Base-by-base conservation (phyloP, 2,329 filamentous ascomycete genomes). In the Curvularia verruculosa region DNA sequence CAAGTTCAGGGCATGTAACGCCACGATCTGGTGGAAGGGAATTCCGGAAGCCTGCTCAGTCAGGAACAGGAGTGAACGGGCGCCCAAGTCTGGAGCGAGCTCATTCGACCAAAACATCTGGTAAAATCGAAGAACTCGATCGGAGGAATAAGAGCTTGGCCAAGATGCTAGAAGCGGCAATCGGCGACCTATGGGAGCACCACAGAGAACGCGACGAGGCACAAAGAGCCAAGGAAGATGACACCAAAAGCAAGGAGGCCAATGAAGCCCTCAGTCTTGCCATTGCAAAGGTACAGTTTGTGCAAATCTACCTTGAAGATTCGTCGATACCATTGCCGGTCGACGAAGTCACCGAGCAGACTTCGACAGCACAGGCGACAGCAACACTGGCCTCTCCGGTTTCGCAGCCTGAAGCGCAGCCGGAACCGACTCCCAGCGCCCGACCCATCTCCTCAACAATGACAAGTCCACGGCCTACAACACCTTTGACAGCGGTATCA, bases 81-180 rank as follows among this genome's bases (percentile, higher is more conserved):
- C 64, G 64, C 36, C 69, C 71, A 39, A 58, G 49, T 9, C 26
- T 72, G 1, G 64, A 66, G 15, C 66, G 68, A 50, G 50, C 44
- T 12, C 52, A 60, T 9, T 74, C 73, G 10, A 45, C 52, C 36
- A 68, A 71, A 43, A 58, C 66, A 1, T 34, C 71, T 8, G 66
- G 60, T 53, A 76, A 69, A 52, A 64, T 76, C n/a, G 70, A 69
- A 51, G 66, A 61, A 5, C 77, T 91, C 60, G 87, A 92, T 66
- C 79, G 77, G 49, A 83, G 90, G 45, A 92, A 92, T 65, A 82
- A 81, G 62, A 84, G 86, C 57, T 75, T 94, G 18, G 87, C 89
- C 1, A 77, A 80, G 28, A 86, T 93, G 82, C 82, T 94, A 9
- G 85, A 88, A 51, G 85, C 86, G 59, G 86, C 87, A 1, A 83